These are phyloP conservation scores for Gloeopeniophorella convolvens DNA, from an alignment of 768 basidiomycete species.

Conservation along the genomic window DNA sequence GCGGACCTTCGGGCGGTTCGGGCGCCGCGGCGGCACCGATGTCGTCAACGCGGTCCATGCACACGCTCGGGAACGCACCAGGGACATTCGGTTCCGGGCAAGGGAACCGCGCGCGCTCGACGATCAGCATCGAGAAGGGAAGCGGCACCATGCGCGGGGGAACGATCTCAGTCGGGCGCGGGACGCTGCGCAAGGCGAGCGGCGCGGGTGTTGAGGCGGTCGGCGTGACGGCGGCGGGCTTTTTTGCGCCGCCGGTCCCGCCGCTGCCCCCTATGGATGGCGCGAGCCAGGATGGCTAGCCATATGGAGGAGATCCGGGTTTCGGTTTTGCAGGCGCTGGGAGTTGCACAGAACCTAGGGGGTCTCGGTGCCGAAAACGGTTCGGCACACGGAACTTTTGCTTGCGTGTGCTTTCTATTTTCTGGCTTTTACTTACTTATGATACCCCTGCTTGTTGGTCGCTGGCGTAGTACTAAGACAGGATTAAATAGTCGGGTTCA, in stretches of 20 bases:
- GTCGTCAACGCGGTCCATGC: slow-evolving; percentile 30
- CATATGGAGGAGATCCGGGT: no score
- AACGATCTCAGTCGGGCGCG: slow-evolving; percentile 61
- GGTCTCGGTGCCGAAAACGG: no score
- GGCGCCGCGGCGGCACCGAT: no score
- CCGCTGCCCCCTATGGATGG: background rate
- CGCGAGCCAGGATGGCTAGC: slow-evolving; percentile 5
- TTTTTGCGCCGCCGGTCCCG: slow-evolving; percentile 43
- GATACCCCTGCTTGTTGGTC: no score
- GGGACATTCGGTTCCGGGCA: slow-evolving; percentile 27
- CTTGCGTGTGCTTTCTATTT: no score
- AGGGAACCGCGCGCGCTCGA: slow-evolving; percentile 44
- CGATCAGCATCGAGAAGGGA: slow-evolving; percentile 59
- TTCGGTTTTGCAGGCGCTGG: no score
- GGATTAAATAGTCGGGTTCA: no score
- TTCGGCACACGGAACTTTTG: no score
- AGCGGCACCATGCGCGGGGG: slow-evolving; percentile 36
- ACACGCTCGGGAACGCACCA: slow-evolving; percentile 28
- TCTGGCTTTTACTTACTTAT: no score
- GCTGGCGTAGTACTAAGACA: no score
- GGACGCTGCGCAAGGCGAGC: slow-evolving; percentile 51
- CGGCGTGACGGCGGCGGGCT: slow-evolving; percentile 70
- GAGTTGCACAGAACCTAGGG: background rate
- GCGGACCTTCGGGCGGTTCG: slow-evolving; percentile 27
- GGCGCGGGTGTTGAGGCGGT: slow-evolving; percentile 74